Evolutionary conservation across 2,329 filamentous ascomycete species (phyloP).

Genomic region (Hymenoscyphus repandus): DNA sequence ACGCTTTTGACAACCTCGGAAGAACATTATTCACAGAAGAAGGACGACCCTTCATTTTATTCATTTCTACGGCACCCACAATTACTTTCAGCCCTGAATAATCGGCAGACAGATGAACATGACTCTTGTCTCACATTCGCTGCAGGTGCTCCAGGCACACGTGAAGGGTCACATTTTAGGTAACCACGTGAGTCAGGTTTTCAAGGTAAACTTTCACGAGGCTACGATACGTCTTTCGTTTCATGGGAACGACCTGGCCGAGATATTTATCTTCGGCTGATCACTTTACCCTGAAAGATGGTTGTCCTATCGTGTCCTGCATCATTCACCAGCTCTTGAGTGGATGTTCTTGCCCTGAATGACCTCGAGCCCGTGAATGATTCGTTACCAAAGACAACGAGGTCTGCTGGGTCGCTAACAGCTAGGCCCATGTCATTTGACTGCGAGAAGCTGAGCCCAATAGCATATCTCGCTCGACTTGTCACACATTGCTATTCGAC

Average conservation of each 20-base stretch:
- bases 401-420: slow-evolving; percentile 24
- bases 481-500: slow-evolving; percentile 27
- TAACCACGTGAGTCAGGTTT: slow-evolving; percentile 17
- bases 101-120: background rate
- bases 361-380: slow-evolving; percentile 6
- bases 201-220: background rate
- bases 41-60: background rate
- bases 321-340: slow-evolving; percentile 28
- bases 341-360: slow-evolving; percentile 25
- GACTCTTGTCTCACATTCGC: background rate
- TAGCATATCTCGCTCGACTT: slow-evolving; percentile 27
- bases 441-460: slow-evolving; percentile 18
- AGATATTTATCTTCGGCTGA: slow-evolving; percentile 12
- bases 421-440: slow-evolving; percentile 16
- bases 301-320: slow-evolving; percentile 24
- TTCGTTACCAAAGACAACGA: slow-evolving; percentile 26
- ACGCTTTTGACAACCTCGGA: background rate
- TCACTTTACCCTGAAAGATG: slow-evolving; percentile 21
- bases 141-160: background rate
- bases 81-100: background rate
- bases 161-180: background rate
- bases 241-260: background rate
- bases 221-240: background rate
- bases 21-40: no score
- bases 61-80: background rate